Conservation (phyloP, 2,329 filamentous ascomycete genomes). For the Sporothrix globosa region DNA sequence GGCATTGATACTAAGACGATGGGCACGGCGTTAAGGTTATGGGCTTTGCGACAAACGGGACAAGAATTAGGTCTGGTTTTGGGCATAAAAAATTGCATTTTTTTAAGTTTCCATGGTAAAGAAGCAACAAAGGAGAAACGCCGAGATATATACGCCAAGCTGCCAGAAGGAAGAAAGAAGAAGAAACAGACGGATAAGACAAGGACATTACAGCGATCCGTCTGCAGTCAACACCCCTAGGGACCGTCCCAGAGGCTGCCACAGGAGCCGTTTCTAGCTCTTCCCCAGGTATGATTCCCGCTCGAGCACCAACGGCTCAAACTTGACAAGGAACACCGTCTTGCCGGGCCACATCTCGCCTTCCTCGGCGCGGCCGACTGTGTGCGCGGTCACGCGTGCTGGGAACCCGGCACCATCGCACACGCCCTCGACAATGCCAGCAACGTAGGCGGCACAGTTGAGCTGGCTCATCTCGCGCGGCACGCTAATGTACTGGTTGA, state of each 20-base stretch:
- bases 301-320: constrained; percentile 87
- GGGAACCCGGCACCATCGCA: constrained; percentile 92
- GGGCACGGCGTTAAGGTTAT: background rate
- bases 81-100: background rate
- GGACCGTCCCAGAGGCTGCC: background rate
- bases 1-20: constrained; percentile 11
- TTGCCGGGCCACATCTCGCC: constrained; percentile 93
- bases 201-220: too few species aligned
- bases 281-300: constrained; percentile 80
- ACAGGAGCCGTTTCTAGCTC: constrained; percentile 37
- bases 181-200: background rate
- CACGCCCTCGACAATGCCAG: constrained; percentile 91
- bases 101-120: background rate
- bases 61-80: background rate
- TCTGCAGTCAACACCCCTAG: too few species aligned
- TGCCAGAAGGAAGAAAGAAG: background rate
- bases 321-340: constrained; percentile 94
- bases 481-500: constrained; percentile 91
- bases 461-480: constrained; percentile 95
- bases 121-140: background rate
- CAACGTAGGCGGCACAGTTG: constrained; percentile 94
- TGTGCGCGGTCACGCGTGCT: constrained; percentile 88
- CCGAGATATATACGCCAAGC: constrained; percentile 19
- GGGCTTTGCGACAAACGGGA: background rate
- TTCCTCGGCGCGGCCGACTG: constrained; percentile 61